These are phyloP conservation scores for Ophiostoma quercus DNA, from an alignment of 2,329 filamentous ascomycete species.

Conservation along the genomic window DNA sequence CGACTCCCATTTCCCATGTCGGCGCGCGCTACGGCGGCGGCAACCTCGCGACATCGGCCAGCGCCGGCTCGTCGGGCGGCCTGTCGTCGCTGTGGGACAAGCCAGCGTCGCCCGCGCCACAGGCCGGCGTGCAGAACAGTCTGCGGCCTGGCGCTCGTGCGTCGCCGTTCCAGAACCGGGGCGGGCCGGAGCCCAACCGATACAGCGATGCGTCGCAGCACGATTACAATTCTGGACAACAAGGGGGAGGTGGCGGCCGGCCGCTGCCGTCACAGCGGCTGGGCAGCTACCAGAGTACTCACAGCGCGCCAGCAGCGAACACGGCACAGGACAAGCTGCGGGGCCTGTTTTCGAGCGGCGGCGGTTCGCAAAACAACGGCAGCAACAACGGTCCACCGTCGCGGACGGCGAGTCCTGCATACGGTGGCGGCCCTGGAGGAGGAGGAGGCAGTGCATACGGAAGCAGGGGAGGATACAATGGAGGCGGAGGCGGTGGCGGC, in stretches of 20 bases:
- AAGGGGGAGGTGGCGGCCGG: conserved; percentile 34
- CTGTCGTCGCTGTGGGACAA: conserved; percentile 58
- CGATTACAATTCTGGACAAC: neutral
- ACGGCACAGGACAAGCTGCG: conserved; percentile 78
- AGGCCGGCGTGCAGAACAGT: conserved; percentile 27
- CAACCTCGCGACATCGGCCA: conserved; percentile 31
- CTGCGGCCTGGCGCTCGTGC: conserved; percentile 6
- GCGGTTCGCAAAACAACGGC: conserved; percentile 34
- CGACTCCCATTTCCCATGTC: conserved; percentile 47
- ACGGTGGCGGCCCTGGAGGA: conserved; percentile 28
- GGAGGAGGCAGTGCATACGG: conserved; percentile 33
- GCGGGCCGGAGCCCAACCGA: conserved; percentile 29
- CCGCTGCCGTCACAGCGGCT: conserved; percentile 55
- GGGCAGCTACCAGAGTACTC: conserved; percentile 64
- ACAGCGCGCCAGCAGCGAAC: conserved; percentile 41
- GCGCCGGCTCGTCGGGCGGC: conserved; percentile 33
- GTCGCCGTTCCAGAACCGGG: conserved; percentile 27
- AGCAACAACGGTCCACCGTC: conserved; percentile 36
- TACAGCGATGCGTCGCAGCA: conserved; percentile 29
- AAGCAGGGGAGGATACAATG: conserved; percentile 31
- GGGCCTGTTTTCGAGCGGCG: conserved; percentile 66
- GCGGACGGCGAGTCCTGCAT: conserved; percentile 33
- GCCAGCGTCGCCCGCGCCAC: conserved; percentile 29
- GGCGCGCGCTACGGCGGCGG: conserved; percentile 51
- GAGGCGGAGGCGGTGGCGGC: conserved; percentile 33